These are phyloP conservation scores for Glonium stellatum DNA, from an alignment of 495 filamentous ascomycete genomes.

Conservation along the genomic window DNA sequence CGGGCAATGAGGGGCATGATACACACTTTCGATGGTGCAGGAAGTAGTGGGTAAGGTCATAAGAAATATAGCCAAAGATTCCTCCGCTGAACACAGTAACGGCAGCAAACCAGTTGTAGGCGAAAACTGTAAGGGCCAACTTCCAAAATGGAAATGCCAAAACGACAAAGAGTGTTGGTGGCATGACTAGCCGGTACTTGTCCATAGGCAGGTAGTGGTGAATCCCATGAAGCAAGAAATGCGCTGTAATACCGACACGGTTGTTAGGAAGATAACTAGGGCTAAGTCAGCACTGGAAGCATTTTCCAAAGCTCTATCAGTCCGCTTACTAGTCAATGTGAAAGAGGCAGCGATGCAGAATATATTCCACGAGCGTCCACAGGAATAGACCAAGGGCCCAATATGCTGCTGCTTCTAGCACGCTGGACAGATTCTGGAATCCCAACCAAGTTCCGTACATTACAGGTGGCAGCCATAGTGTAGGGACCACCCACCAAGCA, in stretches of 20 bases:
- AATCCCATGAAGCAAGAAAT: slow-evolving; percentile 94
- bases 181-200: slow-evolving; percentile 94
- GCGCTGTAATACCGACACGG: slow-evolving; percentile 74
- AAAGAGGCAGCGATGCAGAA: slow-evolving; percentile 85
- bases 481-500: slow-evolving; percentile 83
- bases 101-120: slow-evolving; percentile 75
- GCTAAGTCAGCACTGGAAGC: slow-evolving; percentile 20
- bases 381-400: slow-evolving; percentile 61
- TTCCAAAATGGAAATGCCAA: slow-evolving; percentile 92
- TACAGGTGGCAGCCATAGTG: slow-evolving; percentile 79
- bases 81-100: slow-evolving; percentile 77
- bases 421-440: slow-evolving; percentile 47
- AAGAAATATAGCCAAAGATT: slow-evolving; percentile 91
- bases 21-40: slow-evolving; percentile 90
- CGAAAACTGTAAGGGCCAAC: slow-evolving; percentile 77
- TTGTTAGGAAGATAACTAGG: slow-evolving; percentile 84
- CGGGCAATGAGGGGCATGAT: not conserved
- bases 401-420: slow-evolving; percentile 43
- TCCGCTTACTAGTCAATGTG: slow-evolving; percentile 77
- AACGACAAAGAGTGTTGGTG: slow-evolving; percentile 76
- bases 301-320: not conserved
- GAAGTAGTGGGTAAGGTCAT: slow-evolving; percentile 98
- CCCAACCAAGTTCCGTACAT: slow-evolving; percentile 67
- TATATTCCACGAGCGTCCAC: slow-evolving; percentile 90
- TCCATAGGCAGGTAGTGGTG: slow-evolving; percentile 99